Conservation (phyloP, 1,284 basidiomycete species). For the Hymenochaete sp. region DNA sequence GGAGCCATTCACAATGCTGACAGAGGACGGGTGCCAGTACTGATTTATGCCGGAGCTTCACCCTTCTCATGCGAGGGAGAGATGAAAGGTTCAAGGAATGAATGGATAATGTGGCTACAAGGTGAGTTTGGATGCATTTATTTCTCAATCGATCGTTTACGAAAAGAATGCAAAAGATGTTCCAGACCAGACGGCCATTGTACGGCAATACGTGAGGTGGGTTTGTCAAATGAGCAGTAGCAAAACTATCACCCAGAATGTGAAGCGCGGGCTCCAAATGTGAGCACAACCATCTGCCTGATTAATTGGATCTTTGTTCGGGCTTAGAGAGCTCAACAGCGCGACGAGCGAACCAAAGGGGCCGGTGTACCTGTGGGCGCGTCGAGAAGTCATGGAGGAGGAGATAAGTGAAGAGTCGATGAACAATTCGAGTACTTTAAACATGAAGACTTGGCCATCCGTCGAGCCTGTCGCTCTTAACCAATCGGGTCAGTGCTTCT, state of each 20-base stretch:
- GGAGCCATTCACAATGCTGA: constrained; percentile 68
- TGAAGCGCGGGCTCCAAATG: constrained; percentile 57
- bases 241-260: constrained; percentile 38
- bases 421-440: constrained; percentile 24
- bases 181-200: constrained; percentile 58
- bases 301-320: background rate
- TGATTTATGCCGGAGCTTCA: constrained; percentile 64
- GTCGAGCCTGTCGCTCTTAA: constrained; percentile 44
- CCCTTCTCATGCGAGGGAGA: constrained; percentile 49
- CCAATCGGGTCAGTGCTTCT: constrained; percentile 31
- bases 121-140: constrained; percentile 30
- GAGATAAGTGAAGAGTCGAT: constrained; percentile 37
- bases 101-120: constrained; percentile 68
- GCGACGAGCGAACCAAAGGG: constrained; percentile 60
- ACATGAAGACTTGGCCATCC: constrained; percentile 39
- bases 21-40: constrained; percentile 48
- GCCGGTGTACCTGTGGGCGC: constrained; percentile 66
- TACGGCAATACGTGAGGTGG: constrained; percentile 65
- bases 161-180: constrained; percentile 36
- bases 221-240: constrained; percentile 50
- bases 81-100: constrained; percentile 55
- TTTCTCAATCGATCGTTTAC: background rate
- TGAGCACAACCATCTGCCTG: constrained; percentile 25
- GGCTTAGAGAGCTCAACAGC: constrained; percentile 26
- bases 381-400: constrained; percentile 61